These are phyloP conservation scores for Carex littledalei DNA, from an alignment of 176 grass and related monocot genomes.

Conservation along the genomic window DNA sequence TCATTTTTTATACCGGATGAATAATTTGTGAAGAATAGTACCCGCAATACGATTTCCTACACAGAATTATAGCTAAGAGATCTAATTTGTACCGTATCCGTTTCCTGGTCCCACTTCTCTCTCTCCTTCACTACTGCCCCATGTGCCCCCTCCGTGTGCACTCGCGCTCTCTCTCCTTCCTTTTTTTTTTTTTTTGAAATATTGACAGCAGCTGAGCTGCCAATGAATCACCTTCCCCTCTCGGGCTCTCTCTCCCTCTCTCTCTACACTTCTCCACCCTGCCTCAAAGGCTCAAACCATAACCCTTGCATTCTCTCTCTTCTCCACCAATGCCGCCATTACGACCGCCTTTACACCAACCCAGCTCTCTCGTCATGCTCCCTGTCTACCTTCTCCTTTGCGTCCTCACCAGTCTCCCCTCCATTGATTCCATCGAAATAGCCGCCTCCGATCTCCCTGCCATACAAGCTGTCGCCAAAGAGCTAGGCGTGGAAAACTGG, in stretches of 20 bases:
- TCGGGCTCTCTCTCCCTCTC: background rate
- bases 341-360: slow-evolving; percentile 11
- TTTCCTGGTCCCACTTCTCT: slow-evolving; percentile 5
- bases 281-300: slow-evolving; percentile 1
- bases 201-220: no score
- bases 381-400: background rate
- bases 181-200: background rate
- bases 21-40: background rate
- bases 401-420: background rate
- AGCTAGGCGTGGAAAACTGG: background rate
- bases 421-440: background rate
- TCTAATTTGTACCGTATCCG: background rate
- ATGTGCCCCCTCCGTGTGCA: slow-evolving; percentile 18
- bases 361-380: background rate
- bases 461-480: background rate
- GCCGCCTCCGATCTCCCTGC: slow-evolving; percentile 1
- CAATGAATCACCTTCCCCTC: background rate
- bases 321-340: slow-evolving; percentile 21
- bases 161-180: background rate
- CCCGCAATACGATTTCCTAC: background rate
- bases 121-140: slow-evolving; percentile 7
- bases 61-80: background rate
- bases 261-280: slow-evolving; percentile 14
- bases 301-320: background rate
- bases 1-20: background rate